Conservation (phyloP, 352 stramenopile genomes). For the Blastocystis sp. region DNA sequence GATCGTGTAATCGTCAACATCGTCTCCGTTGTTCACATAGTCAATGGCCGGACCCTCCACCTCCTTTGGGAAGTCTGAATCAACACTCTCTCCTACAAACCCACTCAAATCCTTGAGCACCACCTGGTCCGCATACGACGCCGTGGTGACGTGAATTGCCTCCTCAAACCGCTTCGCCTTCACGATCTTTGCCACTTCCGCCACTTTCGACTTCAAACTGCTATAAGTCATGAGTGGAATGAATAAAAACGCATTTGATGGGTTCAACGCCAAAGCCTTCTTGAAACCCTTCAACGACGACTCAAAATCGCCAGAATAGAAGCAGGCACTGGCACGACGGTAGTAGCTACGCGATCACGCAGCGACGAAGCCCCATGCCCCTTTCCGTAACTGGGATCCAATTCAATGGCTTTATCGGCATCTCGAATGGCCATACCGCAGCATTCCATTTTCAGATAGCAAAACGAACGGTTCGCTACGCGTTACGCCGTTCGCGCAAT, state of each 20-base stretch:
- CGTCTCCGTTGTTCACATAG: constrained; percentile 79
- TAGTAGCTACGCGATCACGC: constrained; percentile 82
- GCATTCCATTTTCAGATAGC: constrained; percentile 95
- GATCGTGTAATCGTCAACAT: constrained; percentile 71
- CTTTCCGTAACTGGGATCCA: constrained; percentile 93
- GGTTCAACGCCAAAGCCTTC: constrained; percentile 4
- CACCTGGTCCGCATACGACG: constrained; percentile 69
- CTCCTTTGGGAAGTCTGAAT: constrained; percentile 49
- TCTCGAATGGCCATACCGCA: constrained; percentile 95
- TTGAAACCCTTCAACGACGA: constrained; percentile 92
- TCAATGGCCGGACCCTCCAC: constrained; percentile 73
- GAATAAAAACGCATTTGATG: neutral
- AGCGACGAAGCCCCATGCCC: constrained; percentile 68
- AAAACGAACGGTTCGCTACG: constrained; percentile 85
- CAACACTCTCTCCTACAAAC: constrained; percentile 84
- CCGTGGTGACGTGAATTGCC: constrained; percentile 91
- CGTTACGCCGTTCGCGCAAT: neutral
- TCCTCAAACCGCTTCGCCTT: constrained; percentile 89
- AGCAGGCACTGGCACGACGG: constrained; percentile 88
- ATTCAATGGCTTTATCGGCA: constrained; percentile 85
- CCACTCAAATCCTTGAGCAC: constrained; percentile 78
- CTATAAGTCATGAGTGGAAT: neutral
- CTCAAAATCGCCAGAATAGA: constrained; percentile 92
- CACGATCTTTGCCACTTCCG: constrained; percentile 91
- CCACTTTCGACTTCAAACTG: constrained; percentile 84